Conservation (phyloP, 108 stramenopile genomes). For the Phaeodactylum tricornutum region DNA sequence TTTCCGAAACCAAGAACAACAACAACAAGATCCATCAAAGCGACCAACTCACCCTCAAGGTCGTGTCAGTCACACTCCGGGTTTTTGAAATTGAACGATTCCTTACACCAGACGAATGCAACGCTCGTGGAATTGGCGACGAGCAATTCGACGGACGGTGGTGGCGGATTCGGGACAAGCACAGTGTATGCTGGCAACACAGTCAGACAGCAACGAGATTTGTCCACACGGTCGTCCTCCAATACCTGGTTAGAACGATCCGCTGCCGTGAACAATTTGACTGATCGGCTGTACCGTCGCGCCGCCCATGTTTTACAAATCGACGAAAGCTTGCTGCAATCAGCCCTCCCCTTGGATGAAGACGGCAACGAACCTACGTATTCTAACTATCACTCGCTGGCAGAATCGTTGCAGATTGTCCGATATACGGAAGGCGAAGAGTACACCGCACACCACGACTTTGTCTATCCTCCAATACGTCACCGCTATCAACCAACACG, state of each 20-base stretch:
- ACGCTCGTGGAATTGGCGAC: conserved; percentile 43
- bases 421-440: conserved; percentile 64
- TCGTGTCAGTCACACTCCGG: conserved; percentile 48
- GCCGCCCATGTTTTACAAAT: conserved; percentile 71
- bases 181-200: conserved; percentile 28
- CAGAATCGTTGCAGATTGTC: conserved; percentile 82
- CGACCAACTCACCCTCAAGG: conserved; percentile 35
- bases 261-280: conserved; percentile 27
- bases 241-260: conserved; percentile 72
- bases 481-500: conserved; percentile 74
- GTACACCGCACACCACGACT: conserved; percentile 87
- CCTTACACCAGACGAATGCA: conserved; percentile 51
- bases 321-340: conserved; percentile 49
- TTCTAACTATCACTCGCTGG: conserved; percentile 63
- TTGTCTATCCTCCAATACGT: conserved; percentile 56
- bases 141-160: no score
- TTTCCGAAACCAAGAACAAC: no score
- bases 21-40: conserved; percentile 3
- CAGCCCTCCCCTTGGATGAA: background rate
- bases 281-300: conserved; percentile 66
- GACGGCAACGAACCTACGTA: conserved; percentile 19
- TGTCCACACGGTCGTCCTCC: conserved; percentile 42
- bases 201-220: conserved; percentile 18
- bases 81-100: conserved; percentile 69
- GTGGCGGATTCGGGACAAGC: conserved; percentile 46